A percentile compares a stretch with the other conserved stretches of the same genome.
Conservation (phyloP, 2,329 filamentous ascomycete genomes). For the Colletotrichum sp. region DNA sequence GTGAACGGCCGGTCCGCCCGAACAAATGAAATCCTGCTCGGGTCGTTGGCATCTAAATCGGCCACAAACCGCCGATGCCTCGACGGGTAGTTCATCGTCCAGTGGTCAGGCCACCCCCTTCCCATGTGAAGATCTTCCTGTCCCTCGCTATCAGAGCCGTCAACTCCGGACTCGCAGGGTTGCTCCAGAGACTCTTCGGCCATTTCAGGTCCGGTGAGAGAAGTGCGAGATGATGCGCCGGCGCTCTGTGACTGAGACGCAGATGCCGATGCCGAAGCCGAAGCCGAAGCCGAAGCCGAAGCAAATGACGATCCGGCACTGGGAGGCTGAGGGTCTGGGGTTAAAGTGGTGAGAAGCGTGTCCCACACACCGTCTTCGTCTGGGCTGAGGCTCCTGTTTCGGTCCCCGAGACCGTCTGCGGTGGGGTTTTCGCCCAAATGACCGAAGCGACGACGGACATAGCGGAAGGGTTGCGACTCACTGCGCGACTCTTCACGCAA, state of each 20-base stretch:
- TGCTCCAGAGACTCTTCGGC: slow-evolving; percentile 42
- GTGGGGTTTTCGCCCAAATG: not conserved
- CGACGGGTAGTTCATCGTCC: slow-evolving; percentile 20
- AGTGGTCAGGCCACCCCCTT: slow-evolving; percentile 10
- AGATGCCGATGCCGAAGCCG: slow-evolving; percentile 47
- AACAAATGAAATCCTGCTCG: slow-evolving; percentile 11
- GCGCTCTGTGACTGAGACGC: slow-evolving; percentile 43
- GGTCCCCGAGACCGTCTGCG: slow-evolving; percentile 81
- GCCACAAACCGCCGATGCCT: slow-evolving; percentile 19
- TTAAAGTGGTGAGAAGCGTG: slow-evolving; percentile 78
- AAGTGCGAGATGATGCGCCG: slow-evolving; percentile 51
- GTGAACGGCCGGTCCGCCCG: not conserved
- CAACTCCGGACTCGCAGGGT: slow-evolving; percentile 57
- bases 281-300: slow-evolving; percentile 59
- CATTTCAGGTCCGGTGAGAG: slow-evolving; percentile 45
- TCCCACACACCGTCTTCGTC: slow-evolving; percentile 76
- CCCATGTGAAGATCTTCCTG: slow-evolving; percentile 22
- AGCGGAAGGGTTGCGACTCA: not conserved
- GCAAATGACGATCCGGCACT: slow-evolving; percentile 85
- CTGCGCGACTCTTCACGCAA: not conserved
- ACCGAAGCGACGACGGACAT: not conserved
- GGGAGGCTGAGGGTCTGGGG: slow-evolving; percentile 80
- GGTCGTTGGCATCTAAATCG: slow-evolving; percentile 12
- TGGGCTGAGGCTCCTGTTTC: slow-evolving; percentile 81
- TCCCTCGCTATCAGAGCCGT: slow-evolving; percentile 60